A percentile compares a stretch with the other conserved stretches of the same genome.
phyloP scores from a whole-genome alignment of 768 basidiomycete species.

The Leccinum ochraceum region DNA sequence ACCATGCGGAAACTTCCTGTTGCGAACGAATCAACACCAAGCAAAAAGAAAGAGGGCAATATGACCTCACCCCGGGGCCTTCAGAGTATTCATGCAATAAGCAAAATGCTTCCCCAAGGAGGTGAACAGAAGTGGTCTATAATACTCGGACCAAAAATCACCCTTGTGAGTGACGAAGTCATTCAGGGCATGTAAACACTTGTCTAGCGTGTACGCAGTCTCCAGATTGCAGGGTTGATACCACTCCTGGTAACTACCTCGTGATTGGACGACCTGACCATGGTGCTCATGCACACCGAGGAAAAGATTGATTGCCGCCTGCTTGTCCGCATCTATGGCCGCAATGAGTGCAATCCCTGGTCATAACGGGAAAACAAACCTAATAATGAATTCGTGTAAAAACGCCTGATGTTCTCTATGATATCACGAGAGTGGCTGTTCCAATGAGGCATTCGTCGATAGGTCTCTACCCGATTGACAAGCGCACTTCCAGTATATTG shows the following conservation, averaged over 20 bases:
- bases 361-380: conserved; percentile 43
- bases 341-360: neutral
- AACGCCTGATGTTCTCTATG: conserved; percentile 91
- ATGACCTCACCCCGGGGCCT: conserved; percentile 68
- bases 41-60: neutral
- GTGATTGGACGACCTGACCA: conserved; percentile 48
- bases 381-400: conserved; percentile 92
- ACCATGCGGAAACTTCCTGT: conserved; percentile 68
- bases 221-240: conserved; percentile 71
- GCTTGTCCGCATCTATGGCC: conserved; percentile 87
- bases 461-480: conserved; percentile 95
- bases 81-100: conserved; percentile 89
- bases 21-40: neutral
- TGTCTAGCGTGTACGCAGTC: conserved; percentile 63
- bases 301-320: conserved; percentile 97
- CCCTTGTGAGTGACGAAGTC: conserved; percentile 59
- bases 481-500: conserved; percentile 97
- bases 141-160: conserved; percentile 90
- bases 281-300: conserved; percentile 71
- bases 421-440: conserved; percentile 96
- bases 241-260: conserved; percentile 85
- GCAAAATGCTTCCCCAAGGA: conserved; percentile 87
- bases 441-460: conserved; percentile 95
- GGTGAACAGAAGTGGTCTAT: conserved; percentile 81
- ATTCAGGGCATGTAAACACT: conserved; percentile 61